These are phyloP conservation scores for Castanea crenata DNA, from an alignment of 306 rosid genomes.

Conservation along the genomic window DNA sequence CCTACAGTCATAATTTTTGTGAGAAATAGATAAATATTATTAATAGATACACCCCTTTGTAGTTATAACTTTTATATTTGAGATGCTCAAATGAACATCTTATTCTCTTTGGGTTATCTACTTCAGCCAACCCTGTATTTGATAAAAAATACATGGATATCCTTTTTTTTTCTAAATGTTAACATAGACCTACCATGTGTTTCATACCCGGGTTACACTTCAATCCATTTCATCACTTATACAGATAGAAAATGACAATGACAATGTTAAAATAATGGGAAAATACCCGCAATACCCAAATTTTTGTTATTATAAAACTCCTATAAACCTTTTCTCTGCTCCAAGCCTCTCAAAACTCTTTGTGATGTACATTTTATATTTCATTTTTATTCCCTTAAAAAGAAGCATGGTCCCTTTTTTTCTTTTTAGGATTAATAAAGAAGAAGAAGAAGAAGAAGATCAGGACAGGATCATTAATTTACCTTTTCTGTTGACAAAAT, in stretches of 20 bases:
- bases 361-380: not conserved
- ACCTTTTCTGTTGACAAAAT: not conserved
- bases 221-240: not conserved
- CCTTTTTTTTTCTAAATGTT: not conserved
- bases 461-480: not conserved
- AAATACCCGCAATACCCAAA: not conserved
- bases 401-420: not conserved
- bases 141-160: not conserved
- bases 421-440: not conserved
- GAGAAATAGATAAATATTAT: not conserved
- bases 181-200: not conserved
- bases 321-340: not conserved
- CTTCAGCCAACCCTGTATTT: not conserved
- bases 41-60: not conserved
- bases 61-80: not conserved
- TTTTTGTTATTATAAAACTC: not conserved
- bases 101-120: not conserved
- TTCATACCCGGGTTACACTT: not conserved
- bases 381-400: not conserved
- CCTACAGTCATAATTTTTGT: not conserved
- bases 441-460: too few relatives aligned
- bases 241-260: not conserved
- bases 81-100: not conserved
- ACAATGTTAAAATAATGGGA: not conserved
- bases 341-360: not conserved